Conservation (phyloP, 495 filamentous ascomycete genomes). For the Podospora australis region DNA sequence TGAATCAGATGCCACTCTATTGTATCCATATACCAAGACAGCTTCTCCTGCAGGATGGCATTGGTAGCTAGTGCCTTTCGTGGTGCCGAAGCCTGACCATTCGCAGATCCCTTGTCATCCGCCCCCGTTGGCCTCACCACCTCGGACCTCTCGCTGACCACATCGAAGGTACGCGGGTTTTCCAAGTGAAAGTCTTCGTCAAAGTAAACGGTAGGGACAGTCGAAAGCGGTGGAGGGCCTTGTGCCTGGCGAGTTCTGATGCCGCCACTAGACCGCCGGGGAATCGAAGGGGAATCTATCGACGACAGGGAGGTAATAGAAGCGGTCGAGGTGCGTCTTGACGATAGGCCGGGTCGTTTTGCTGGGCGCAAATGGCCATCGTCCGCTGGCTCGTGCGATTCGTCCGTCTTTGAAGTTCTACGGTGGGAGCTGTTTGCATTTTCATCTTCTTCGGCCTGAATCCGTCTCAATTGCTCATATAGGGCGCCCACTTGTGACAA, state of each 20-base stretch:
- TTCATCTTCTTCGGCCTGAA: slow-evolving; percentile 62
- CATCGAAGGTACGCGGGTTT: slow-evolving; percentile 92
- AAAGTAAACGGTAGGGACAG: slow-evolving; percentile 89
- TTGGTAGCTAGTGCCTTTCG: slow-evolving; percentile 92
- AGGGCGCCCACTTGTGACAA: slow-evolving; percentile 72
- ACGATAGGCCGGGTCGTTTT: slow-evolving; percentile 33
- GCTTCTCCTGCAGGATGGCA: slow-evolving; percentile 96
- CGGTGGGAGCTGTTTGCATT: slow-evolving; percentile 38
- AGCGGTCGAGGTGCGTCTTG: slow-evolving; percentile 42
- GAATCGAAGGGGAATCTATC: slow-evolving; percentile 39
- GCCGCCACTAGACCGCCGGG: slow-evolving; percentile 48
- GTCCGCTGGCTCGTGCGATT: slow-evolving; percentile 41
- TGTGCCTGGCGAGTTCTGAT: slow-evolving; percentile 47
- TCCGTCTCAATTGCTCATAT: slow-evolving; percentile 75
- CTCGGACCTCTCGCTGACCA: slow-evolving; percentile 93
- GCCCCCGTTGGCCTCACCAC: slow-evolving; percentile 65
- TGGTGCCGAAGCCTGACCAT: slow-evolving; percentile 57
- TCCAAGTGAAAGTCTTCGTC: slow-evolving; percentile 93
- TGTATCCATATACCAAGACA: slow-evolving; percentile 99
- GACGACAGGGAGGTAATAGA: slow-evolving; percentile 44
- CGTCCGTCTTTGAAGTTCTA: slow-evolving; percentile 42
- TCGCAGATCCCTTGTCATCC: slow-evolving; percentile 50
- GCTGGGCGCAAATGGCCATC: slow-evolving; percentile 38
- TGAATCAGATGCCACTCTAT: slow-evolving; percentile 96
- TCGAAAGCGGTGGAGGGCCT: slow-evolving; percentile 77